Base-by-base conservation (phyloP, 1,284 basidiomycete genomes). In the Rhodotorula sp. region DNA sequence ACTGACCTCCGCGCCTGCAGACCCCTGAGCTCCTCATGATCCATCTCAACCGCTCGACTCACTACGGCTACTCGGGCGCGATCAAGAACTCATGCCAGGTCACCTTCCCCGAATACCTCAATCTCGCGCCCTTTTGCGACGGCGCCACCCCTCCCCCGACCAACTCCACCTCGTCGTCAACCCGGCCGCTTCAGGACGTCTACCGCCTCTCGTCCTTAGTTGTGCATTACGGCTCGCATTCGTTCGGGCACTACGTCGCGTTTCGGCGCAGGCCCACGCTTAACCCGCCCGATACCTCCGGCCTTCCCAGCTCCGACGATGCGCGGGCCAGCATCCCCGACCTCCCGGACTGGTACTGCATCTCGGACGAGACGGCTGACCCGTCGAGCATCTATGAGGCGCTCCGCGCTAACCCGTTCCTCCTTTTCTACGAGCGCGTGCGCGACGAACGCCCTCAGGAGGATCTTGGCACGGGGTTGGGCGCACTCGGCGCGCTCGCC, bases 181-280 rank as follows among this genome's bases (percentile, higher is more conserved):
- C 61, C 25, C 29, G 27, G 37, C 32, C 61, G 41, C 56, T 61
- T 4, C 60, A 55, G 9, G 70, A 76, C 56, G 83, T 94, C 48
- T 97, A 96, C 81, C 87, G 91, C 50, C 86, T 97, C 39, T 82
- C 88, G 5, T 88, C 91, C 19, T 87, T 91, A 39, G 92, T 97
- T 17, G 91, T 92, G 77, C 94, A 97, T 82, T 94, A 89, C 80
- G 94, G 94, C 29, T 87, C 88, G 70, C 92, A 95, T 79, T 89
- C 88, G 12, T 94, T 90, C 79, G 94, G 94, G 2, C 94, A 97
- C 81, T 97, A 94, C 80, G 87, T 96, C 72, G 92, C 91, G 75
- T 94, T 88, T 80, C 85, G 94, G n/a, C 85, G 94, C 51, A 90
- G 71, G 17, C 75, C 76, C 4, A 44, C 15, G 15, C 13, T 44